Base-by-base conservation (phyloP, 495 filamentous ascomycete genomes). In the Diplogelasinospora grovesii region DNA sequence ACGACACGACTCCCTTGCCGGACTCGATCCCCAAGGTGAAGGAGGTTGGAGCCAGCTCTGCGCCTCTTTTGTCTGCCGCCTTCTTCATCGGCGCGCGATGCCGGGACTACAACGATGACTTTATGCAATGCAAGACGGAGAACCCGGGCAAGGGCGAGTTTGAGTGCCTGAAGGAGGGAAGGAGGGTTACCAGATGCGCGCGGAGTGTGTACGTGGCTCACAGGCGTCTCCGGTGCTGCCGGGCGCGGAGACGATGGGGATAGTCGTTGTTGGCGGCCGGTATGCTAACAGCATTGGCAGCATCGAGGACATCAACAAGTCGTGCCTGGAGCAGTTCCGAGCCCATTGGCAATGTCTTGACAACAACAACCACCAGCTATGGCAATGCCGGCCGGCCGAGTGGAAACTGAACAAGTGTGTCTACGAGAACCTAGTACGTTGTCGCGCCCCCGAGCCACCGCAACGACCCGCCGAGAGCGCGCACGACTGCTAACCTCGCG, bases 21-120 rank as follows among this genome's bases (percentile, higher is more conserved):
- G 75, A 83, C 57, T 77, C 80, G 52, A 88, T 99, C 63, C 92
- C 92, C 59, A 76, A 81, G 49, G 92, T 99, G 49, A 71, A 85
- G 48, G 92, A 99, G 63, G 76, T 97, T 52, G 92, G 92, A 38
- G 75, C 86, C 34, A 92, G 81, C 45, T 95, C 89, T 29, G 93
- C 90, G 13, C 93, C 92, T 26, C 73, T 99, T 18, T 66, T 89
- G 23, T 90, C 85, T 46, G 93, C 92, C 13, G 78, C 87, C n/a
- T 99, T 81, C 75, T 97, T 96, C 60, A 99, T 99, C 61, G 92
- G 92, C 33, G 89, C 87, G 45, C 80, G 89, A 53, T 99, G 92
- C 79, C 81, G 77, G 56, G 72, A 84, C 33, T 99, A 87, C 71
- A 98, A 96, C 66, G 92, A 99, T 70, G 92, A 99, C 68, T 99